phyloP scores from a whole-genome alignment of 805 yeast genomes.

The Pichia cephalocereana region DNA sequence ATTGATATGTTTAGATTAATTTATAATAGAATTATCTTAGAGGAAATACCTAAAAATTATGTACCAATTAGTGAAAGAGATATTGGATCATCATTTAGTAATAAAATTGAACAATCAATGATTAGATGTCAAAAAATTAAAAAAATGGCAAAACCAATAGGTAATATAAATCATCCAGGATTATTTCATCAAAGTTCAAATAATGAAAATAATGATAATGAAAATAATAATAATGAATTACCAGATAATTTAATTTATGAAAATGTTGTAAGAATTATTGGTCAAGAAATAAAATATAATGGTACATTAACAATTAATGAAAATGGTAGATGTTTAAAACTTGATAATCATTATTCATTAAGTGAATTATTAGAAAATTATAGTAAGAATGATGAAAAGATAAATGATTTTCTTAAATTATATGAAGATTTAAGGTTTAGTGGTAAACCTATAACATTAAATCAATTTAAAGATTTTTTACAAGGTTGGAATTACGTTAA shows the following conservation, averaged over 20 bases:
- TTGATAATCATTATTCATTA: slow-evolving; percentile 15
- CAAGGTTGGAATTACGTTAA: slow-evolving; percentile 25
- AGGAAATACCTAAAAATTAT: slow-evolving; percentile 73
- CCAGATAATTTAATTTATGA: slow-evolving; percentile 34
- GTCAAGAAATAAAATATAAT: slow-evolving; percentile 47
- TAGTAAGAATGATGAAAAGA: neutral
- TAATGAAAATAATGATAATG: neutral
- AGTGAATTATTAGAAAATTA: slow-evolving; percentile 25
- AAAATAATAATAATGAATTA: slow-evolving; percentile 7
- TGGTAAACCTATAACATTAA: slow-evolving; percentile 47
- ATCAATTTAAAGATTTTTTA: slow-evolving; percentile 54
- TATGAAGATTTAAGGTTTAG: slow-evolving; percentile 68
- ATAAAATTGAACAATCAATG: slow-evolving; percentile 32
- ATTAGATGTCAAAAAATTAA: slow-evolving; percentile 34
- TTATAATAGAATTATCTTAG: slow-evolving; percentile 45
- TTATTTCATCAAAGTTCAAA: slow-evolving; percentile 23
- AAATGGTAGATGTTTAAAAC: slow-evolving; percentile 12
- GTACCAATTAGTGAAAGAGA: slow-evolving; percentile 59
- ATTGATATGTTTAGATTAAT: slow-evolving; percentile 53
- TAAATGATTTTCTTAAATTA: slow-evolving; percentile 32
- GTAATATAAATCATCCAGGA: slow-evolving; percentile 42
- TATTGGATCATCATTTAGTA: slow-evolving; percentile 38
- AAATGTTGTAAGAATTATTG: slow-evolving; percentile 49
- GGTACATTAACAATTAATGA: slow-evolving; percentile 14
- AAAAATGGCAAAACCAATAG: slow-evolving; percentile 32